Base-by-base conservation (phyloP, 257 asterid species). In the Jacaranda mimosifolia region DNA sequence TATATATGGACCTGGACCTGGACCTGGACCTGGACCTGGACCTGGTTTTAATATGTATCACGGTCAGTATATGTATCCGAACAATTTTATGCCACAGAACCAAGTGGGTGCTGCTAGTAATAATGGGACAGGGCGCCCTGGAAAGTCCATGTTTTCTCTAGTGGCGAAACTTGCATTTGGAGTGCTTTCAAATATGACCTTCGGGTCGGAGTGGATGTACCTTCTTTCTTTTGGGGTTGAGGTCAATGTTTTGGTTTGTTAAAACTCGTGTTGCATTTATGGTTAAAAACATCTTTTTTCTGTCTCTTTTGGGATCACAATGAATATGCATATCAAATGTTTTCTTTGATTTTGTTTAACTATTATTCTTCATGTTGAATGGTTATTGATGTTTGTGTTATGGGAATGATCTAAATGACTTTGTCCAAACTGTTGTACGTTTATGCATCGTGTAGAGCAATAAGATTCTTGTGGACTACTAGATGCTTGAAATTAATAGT, bases 181-280 rank as follows among this genome's bases (percentile, higher is more conserved):
- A 17, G 92, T 83, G 79, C 0, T 85, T 3, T 83, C 86, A 14
- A 81, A 79, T 75, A 70, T 83, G 86, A 68, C 85, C 12, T 87
- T n/a, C n/a, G n/a, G n/a, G n/a, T 83, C 77, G 88, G 89, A 45
- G 75, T 68, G 38, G 91, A 85, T 79, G 6, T 81, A 19, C 0
- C 68, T 11, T 49, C 77, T 74, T 5, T 82, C 0, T 73, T 83
- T 70, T 15, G 10, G 12, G n/a, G 49, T 59, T 82, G 65, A 63
- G 9, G 60, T 15, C 43, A 6, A 52, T 65, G 26, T 57, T 39
- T 53, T 17, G n/a, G n/a, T 3, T n/a, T 6, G 3, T 39, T 39
- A 3, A 6, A 39, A n/a, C 6, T 39, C 43, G 3, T 3, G 43
- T 39, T 39, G 3, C n/a, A n/a, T n/a, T n/a, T n/a, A n/a, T n/a